Percentiles rank a stretch among this genome's conserved stretches.
phyloP scores from a whole-genome alignment of 768 basidiomycete species.

The Strobilomyces confusus region DNA sequence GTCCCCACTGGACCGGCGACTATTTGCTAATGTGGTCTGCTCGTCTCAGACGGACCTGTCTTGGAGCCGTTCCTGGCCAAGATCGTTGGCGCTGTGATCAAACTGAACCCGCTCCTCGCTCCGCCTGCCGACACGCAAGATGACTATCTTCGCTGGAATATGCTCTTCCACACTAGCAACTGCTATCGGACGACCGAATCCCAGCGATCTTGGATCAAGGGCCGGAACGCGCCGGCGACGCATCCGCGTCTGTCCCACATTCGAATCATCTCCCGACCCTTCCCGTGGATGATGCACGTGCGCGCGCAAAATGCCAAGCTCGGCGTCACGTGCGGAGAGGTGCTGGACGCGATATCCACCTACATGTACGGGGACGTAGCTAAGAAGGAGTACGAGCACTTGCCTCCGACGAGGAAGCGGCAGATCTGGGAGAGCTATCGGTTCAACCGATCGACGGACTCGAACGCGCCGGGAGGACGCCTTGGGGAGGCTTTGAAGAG shows the following conservation, averaged over 20 bases:
- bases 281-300: slow-evolving; percentile 56
- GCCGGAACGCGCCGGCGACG: slow-evolving; percentile 62
- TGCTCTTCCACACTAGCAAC: slow-evolving; percentile 60
- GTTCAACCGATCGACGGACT: slow-evolving; percentile 60
- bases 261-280: slow-evolving; percentile 46
- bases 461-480: slow-evolving; percentile 64
- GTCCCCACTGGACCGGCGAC: background rate
- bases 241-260: slow-evolving; percentile 55
- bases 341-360: slow-evolving; percentile 51
- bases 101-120: slow-evolving; percentile 59
- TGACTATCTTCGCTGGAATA: slow-evolving; percentile 67
- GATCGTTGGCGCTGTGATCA: slow-evolving; percentile 43
- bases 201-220: slow-evolving; percentile 59
- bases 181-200: slow-evolving; percentile 63
- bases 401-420: slow-evolving; percentile 35
- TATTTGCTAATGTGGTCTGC: slow-evolving; percentile 12
- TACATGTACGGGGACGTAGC: slow-evolving; percentile 49
- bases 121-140: slow-evolving; percentile 42
- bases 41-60: slow-evolving; percentile 60
- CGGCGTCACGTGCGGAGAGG: slow-evolving; percentile 66
- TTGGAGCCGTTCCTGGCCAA: slow-evolving; percentile 55
- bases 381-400: slow-evolving; percentile 48
- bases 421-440: slow-evolving; percentile 51
- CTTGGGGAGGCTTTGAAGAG: slow-evolving; percentile 61
- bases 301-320: slow-evolving; percentile 39